Evolutionary conservation across 768 basidiomycete species (phyloP).

Genomic region (Pholiota conissans): DNA sequence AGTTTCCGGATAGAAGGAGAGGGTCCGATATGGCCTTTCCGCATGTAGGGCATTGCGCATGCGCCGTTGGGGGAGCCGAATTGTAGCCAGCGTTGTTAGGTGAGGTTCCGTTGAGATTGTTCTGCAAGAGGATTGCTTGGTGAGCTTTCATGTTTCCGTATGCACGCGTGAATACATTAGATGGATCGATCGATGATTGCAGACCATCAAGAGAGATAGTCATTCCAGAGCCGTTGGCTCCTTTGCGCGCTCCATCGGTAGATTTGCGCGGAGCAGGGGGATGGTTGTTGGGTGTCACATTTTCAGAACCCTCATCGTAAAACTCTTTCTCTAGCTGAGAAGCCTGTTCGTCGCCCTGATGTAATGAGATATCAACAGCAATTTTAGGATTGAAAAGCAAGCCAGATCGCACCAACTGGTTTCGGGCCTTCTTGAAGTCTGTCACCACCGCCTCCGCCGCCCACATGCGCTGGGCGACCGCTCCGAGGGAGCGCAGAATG

Average conservation of each 20-base stretch:
- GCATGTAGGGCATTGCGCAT: slow-evolving; percentile 54
- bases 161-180: slow-evolving; percentile 30
- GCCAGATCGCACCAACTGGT: slow-evolving; percentile 8
- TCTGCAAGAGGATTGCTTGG: slow-evolving; percentile 18
- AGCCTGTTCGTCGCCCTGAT: slow-evolving; percentile 14
- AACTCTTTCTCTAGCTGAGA: slow-evolving; percentile 12
- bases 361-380: background rate
- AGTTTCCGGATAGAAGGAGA: slow-evolving; percentile 28
- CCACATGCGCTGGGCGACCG: slow-evolving; percentile 54
- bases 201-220: slow-evolving; percentile 54
- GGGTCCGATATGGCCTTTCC: slow-evolving; percentile 50
- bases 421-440: slow-evolving; percentile 33
- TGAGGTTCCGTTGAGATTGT: slow-evolving; percentile 4
- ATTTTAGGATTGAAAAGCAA: background rate
- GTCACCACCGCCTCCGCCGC: slow-evolving; percentile 49
- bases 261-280: slow-evolving; percentile 7
- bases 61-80: slow-evolving; percentile 48
- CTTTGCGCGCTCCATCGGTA: slow-evolving; percentile 5
- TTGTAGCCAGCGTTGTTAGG: slow-evolving; percentile 18
- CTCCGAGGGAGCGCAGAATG: slow-evolving; percentile 51
- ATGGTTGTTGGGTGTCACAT: slow-evolving; percentile 8
- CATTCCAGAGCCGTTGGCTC: slow-evolving; percentile 27
- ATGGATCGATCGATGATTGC: slow-evolving; percentile 35
- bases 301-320: slow-evolving; percentile 8
- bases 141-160: slow-evolving; percentile 24